These are phyloP conservation scores for Arthromyces matolae DNA, from an alignment of 768 basidiomycete species.

Conservation along the genomic window DNA sequence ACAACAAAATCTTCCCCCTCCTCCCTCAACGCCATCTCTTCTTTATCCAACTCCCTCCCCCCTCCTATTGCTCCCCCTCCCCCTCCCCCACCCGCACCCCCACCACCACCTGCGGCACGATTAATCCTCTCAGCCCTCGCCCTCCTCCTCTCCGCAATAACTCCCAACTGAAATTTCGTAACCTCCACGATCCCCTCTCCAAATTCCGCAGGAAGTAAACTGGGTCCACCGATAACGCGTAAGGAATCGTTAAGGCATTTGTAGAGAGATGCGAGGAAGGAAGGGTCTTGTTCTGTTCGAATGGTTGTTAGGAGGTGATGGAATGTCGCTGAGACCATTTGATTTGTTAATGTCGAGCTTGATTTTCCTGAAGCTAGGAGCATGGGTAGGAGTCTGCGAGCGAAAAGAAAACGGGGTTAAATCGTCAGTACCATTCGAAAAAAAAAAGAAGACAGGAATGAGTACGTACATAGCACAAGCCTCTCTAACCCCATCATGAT, in stretches of 20 bases:
- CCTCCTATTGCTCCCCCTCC: too few relatives aligned
- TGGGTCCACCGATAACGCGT: constrained; percentile 53
- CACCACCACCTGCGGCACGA: constrained; percentile 29
- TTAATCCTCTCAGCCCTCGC: constrained; percentile 46
- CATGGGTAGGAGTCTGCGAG: constrained; percentile 65
- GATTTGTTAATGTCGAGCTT: constrained; percentile 58
- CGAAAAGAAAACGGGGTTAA: not conserved
- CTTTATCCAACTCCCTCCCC: too few relatives aligned
- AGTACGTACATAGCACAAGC: constrained; percentile 66
- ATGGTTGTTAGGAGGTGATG: constrained; percentile 61
- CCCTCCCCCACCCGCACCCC: not conserved
- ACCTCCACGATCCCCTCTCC: constrained; percentile 58
- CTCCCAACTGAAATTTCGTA: constrained; percentile 66
- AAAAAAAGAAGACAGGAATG: not conserved
- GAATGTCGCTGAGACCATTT: constrained; percentile 69
- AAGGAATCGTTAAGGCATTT: constrained; percentile 63
- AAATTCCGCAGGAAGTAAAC: constrained; percentile 50
- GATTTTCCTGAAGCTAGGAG: constrained; percentile 65
- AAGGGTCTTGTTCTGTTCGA: constrained; percentile 64
- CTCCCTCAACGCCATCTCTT: too few relatives aligned
- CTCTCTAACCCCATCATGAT: constrained; percentile 83
- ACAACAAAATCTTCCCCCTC: too few relatives aligned
- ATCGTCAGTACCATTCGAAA: not conserved
- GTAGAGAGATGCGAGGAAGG: constrained; percentile 75
- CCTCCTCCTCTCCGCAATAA: constrained; percentile 65